phyloP scores from a whole-genome alignment of 1,139 yeast genomes.

The Casaregolazyma suthepensis region DNA sequence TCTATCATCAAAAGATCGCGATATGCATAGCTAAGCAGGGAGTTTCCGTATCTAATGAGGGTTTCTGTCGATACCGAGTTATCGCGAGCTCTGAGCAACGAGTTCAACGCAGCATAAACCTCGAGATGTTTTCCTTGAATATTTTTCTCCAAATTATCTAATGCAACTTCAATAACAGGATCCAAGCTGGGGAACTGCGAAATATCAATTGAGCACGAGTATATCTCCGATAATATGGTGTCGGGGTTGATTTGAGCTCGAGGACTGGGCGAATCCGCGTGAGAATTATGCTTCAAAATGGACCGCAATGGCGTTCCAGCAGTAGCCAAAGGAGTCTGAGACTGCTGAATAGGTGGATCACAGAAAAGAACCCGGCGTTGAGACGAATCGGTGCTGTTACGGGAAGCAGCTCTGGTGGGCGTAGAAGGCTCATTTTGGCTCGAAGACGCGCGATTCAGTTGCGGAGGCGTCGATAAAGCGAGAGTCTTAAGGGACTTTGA shows the following conservation, averaged over 20 bases:
- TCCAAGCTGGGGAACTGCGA: slow-evolving; percentile 15
- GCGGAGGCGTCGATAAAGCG: not conserved
- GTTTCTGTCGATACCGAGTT: slow-evolving; percentile 17
- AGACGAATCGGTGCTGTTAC: not conserved
- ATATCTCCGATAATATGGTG: slow-evolving; percentile 17
- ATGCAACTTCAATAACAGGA: slow-evolving; percentile 19
- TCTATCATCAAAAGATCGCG: slow-evolving; percentile 19
- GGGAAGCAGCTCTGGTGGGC: not conserved
- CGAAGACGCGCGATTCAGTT: not conserved
- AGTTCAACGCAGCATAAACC: slow-evolving; percentile 20
- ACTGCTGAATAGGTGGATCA: slow-evolving; percentile 8
- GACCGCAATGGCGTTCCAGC: slow-evolving; percentile 1
- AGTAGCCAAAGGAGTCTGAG: not conserved
- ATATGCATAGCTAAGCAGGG: slow-evolving; percentile 18
- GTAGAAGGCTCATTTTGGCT: slow-evolving; percentile 2
- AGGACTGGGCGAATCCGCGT: not conserved
- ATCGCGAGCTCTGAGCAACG: slow-evolving; percentile 17
- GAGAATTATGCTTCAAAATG: not conserved
- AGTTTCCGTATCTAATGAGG: slow-evolving; percentile 16
- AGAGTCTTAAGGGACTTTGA: not conserved
- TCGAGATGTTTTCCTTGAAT: slow-evolving; percentile 15
- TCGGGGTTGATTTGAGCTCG: not conserved
- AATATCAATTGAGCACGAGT: slow-evolving; percentile 17
- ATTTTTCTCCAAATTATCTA: slow-evolving; percentile 12
- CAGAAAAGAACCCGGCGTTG: slow-evolving; percentile 5